Conservation (phyloP, 192 early-diverging fungal species). For the Linnemannia exigua region DNA sequence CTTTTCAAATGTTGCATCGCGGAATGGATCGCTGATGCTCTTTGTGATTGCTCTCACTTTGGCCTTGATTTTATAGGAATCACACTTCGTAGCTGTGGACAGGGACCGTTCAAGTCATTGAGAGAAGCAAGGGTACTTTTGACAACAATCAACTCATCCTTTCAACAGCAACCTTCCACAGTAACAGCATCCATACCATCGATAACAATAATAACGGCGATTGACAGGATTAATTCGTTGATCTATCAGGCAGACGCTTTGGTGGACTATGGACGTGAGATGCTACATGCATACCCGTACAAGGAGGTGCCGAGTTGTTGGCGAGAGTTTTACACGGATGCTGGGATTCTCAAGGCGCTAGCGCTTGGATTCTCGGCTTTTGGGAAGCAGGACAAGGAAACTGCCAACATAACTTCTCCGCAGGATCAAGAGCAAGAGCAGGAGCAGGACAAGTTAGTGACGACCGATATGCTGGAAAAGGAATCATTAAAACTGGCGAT, state of each 20-base stretch:
- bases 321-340: conserved; percentile 65
- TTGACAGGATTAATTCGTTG: conserved; percentile 1
- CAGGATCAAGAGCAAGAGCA: too few relatives aligned
- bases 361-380: conserved; percentile 14
- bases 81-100: conserved; percentile 19
- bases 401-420: too few relatives aligned
- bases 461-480: neutral
- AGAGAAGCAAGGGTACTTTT: conserved; percentile 16
- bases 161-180: too few relatives aligned
- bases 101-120: conserved; percentile 22
- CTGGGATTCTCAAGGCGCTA: conserved; percentile 58
- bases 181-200: too few relatives aligned
- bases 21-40: too few relatives aligned
- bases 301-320: conserved; percentile 65
- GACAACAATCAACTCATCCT: neutral
- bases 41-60: neutral
- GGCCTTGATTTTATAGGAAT: conserved; percentile 11
- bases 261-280: conserved; percentile 51
- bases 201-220: too few relatives aligned
- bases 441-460: too few relatives aligned
- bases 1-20: too few relatives aligned
- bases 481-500: conserved; percentile 44
- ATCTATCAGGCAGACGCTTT: conserved; percentile 28
- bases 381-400: neutral
- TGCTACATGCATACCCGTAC: conserved; percentile 60